Percentiles rank a stretch among this genome's conserved stretches.
Conservation (phyloP, 2,329 filamentous ascomycete genomes). For the Pseudopyricularia javanii region DNA sequence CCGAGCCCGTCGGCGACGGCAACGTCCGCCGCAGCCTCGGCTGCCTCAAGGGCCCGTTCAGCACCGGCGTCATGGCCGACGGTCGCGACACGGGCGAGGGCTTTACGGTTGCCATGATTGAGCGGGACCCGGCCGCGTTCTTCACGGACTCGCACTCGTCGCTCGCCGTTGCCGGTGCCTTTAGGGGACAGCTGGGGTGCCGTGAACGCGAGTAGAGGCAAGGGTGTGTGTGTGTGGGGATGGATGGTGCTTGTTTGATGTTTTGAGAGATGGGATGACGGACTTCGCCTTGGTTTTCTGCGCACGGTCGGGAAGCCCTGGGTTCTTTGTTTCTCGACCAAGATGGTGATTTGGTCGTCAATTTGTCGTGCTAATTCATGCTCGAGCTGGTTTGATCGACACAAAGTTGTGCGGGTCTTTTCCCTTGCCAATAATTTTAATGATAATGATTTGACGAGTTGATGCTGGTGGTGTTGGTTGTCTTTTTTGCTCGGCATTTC, state of each 20-base stretch:
- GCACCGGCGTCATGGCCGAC: constrained; percentile 24
- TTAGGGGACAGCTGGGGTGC: constrained; percentile 27
- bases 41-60: constrained; percentile 25
- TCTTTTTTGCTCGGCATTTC: no score
- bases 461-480: not conserved
- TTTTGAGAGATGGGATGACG: no score
- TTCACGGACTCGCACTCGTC: constrained; percentile 35
- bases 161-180: constrained; percentile 29
- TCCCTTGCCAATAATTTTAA: not conserved
- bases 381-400: not conserved
- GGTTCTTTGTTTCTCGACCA: no score
- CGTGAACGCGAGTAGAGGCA: not conserved
- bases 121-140: constrained; percentile 31
- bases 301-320: no score
- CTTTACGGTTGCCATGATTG: constrained; percentile 32
- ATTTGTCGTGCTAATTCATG: no score
- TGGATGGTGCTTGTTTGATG: no score
- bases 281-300: no score
- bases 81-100: constrained; percentile 29
- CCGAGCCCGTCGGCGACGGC: constrained; percentile 17
- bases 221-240: no score
- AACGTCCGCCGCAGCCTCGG: constrained; percentile 7
- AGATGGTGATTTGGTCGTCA: no score
- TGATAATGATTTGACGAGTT: not conserved
- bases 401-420: not conserved